These are phyloP conservation scores for Botryotinia globosa DNA, from an alignment of 2,329 filamentous ascomycete genomes.

Conservation along the genomic window DNA sequence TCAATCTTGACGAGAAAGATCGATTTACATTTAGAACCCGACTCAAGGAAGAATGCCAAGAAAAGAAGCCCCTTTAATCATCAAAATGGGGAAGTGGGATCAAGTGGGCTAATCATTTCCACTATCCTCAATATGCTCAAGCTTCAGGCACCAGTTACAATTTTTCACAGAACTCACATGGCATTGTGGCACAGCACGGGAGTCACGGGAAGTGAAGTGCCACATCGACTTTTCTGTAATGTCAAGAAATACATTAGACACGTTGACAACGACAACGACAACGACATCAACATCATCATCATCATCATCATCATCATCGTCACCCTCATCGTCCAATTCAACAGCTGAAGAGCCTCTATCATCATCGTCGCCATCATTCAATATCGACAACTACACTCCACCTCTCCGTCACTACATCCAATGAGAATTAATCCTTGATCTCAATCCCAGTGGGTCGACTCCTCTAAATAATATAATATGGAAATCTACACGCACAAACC, in stretches of 20 bases:
- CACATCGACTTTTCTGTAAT: neutral
- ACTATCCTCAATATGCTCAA: constrained; percentile 1
- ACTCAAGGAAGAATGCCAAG: neutral
- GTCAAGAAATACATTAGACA: neutral
- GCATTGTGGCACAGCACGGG: neutral
- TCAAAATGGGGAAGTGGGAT: constrained; percentile 1
- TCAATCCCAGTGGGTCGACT: neutral
- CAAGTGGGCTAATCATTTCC: neutral
- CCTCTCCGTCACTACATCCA: neutral
- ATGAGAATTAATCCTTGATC: neutral
- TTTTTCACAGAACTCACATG: neutral
- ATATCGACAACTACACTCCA: neutral
- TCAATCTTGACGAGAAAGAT: neutral
- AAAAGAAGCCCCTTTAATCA: neutral
- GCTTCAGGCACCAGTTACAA: constrained; percentile 1
- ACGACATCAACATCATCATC: too few species aligned
- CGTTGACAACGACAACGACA: too few species aligned
- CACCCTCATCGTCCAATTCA: neutral
- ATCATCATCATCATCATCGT: too few species aligned
- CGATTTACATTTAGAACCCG: neutral
- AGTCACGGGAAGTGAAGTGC: too few species aligned
- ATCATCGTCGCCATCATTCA: neutral
- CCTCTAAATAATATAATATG: neutral
- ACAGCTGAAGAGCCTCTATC: neutral
- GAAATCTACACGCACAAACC: neutral